phyloP scores from a whole-genome alignment of 1,139 yeast genomes.

The Kazachstania sp. region DNA sequence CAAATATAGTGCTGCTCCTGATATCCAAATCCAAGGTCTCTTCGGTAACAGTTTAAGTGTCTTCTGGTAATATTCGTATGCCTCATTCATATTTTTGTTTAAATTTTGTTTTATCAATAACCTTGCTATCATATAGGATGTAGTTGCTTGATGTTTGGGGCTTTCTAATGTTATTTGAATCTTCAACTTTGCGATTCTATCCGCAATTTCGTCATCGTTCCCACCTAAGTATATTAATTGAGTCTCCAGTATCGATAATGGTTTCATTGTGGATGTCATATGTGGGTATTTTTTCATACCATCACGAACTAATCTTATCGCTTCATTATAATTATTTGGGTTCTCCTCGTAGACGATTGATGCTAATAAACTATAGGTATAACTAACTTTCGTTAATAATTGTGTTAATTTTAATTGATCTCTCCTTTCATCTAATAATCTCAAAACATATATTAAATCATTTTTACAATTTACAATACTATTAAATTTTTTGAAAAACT shows the following conservation, averaged over 20 bases:
- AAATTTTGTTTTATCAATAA: conserved; percentile 14
- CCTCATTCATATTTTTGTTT: conserved; percentile 10
- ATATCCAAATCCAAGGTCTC: conserved; percentile 55
- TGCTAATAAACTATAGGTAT: conserved; percentile 12
- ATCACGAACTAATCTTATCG: conserved; percentile 8
- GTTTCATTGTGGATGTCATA: conserved; percentile 10
- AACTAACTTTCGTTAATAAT: conserved; percentile 12
- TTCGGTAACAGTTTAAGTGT: conserved; percentile 48
- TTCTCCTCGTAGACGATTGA: conserved; percentile 9
- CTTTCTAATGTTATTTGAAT: conserved; percentile 7
- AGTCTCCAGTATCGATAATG: conserved; percentile 9
- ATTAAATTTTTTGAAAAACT: conserved; percentile 12
- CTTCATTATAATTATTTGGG: conserved; percentile 1
- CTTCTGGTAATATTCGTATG: conserved; percentile 48
- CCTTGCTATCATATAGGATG: conserved; percentile 19
- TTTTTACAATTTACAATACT: conserved; percentile 8
- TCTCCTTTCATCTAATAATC: conserved; percentile 10
- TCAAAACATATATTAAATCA: conserved; percentile 12
- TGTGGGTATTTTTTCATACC: conserved; percentile 9
- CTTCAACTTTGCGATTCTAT: conserved; percentile 7
- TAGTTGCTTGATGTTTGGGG: conserved; percentile 7
- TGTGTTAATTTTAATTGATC: conserved; percentile 8
- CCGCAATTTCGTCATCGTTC: conserved; percentile 2
- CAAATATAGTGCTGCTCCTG: conserved; percentile 54
- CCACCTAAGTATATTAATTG: conserved; percentile 9